These are phyloP conservation scores for Apophysomyces ossiformis DNA, from an alignment of 371 early-diverging fungal species.

Conservation along the genomic window DNA sequence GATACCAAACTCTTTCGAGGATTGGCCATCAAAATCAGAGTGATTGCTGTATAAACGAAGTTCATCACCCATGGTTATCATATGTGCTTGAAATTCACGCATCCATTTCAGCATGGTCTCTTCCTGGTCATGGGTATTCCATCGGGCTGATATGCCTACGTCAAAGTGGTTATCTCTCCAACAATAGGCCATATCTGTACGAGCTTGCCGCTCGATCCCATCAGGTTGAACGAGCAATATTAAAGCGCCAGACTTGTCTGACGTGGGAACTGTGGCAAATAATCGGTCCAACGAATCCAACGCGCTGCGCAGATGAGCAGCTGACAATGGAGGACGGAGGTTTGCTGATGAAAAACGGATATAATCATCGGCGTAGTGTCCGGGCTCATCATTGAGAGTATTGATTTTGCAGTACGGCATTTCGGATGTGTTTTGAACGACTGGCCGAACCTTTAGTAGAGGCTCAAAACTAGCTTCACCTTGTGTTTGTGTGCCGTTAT, in stretches of 20 bases:
- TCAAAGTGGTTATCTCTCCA: slow-evolving; percentile 39
- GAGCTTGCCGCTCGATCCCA: slow-evolving; percentile 22
- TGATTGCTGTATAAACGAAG: slow-evolving; percentile 36
- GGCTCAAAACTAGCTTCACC: slow-evolving; percentile 27
- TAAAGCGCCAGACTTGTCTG: slow-evolving; percentile 22
- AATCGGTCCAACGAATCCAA: slow-evolving; percentile 20
- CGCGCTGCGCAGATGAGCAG: slow-evolving; percentile 22
- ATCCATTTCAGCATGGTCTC: slow-evolving; percentile 24
- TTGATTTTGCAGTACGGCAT: slow-evolving; percentile 37
- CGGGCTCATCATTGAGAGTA: slow-evolving; percentile 24
- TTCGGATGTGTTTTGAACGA: slow-evolving; percentile 6
- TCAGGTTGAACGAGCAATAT: slow-evolving; percentile 30
- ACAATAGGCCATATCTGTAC: slow-evolving; percentile 31
- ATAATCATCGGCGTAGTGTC: slow-evolving; percentile 12
- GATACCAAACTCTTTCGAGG: slow-evolving; percentile 31
- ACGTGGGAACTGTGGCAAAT: slow-evolving; percentile 20
- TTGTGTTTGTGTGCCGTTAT: slow-evolving; percentile 27
- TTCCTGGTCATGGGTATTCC: slow-evolving; percentile 17
- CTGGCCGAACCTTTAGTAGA: slow-evolving; percentile 19
- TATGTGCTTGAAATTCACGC: slow-evolving; percentile 19
- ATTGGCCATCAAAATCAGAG: slow-evolving; percentile 30
- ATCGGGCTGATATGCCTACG: slow-evolving; percentile 28
- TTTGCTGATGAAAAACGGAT: slow-evolving; percentile 38
- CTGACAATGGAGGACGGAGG: slow-evolving; percentile 18
- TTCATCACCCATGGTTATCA: slow-evolving; percentile 23